Percentiles rank a stretch among this genome's conserved stretches.
phyloP scores from a whole-genome alignment of 2,329 filamentous ascomycete genomes.

The Chaetomium sp. region DNA sequence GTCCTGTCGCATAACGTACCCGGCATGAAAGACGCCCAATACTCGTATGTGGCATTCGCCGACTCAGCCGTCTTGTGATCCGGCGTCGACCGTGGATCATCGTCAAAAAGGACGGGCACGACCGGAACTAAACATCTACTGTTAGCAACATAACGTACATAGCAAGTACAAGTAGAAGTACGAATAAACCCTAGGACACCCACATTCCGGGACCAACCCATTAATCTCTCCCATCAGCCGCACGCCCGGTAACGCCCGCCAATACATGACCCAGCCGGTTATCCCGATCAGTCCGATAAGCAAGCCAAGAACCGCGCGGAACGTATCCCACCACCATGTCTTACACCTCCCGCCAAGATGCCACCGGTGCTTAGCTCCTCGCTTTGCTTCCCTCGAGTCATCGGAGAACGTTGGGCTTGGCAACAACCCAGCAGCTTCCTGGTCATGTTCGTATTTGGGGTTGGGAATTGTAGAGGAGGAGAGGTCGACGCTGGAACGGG shows the following conservation, averaged over 20 bases:
- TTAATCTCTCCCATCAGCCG: conserved; percentile 8
- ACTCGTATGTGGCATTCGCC: conserved; percentile 4
- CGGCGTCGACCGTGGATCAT: conserved; percentile 4
- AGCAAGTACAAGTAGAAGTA: background rate
- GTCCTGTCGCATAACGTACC: background rate
- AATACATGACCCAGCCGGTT: conserved; percentile 2
- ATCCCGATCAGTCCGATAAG: background rate
- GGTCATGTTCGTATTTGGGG: too few relatives aligned
- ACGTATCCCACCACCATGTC: background rate
- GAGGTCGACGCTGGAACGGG: too few relatives aligned
- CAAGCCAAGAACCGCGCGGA: background rate
- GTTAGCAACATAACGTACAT: background rate
- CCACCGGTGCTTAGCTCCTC: background rate
- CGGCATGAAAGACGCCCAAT: conserved; percentile 4
- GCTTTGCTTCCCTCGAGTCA: too few relatives aligned
- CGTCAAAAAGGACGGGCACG: background rate
- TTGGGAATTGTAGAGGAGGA: too few relatives aligned
- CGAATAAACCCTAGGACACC: background rate
- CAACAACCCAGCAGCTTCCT: too few relatives aligned
- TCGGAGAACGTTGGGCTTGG: too few relatives aligned
- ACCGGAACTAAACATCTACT: background rate
- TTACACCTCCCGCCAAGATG: background rate
- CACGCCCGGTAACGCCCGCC: background rate
- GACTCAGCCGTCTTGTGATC: conserved; percentile 10
- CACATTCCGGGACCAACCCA: conserved; percentile 10